Conservation (phyloP, 1,284 basidiomycete species). For the Apiotrichum gracile region DNA sequence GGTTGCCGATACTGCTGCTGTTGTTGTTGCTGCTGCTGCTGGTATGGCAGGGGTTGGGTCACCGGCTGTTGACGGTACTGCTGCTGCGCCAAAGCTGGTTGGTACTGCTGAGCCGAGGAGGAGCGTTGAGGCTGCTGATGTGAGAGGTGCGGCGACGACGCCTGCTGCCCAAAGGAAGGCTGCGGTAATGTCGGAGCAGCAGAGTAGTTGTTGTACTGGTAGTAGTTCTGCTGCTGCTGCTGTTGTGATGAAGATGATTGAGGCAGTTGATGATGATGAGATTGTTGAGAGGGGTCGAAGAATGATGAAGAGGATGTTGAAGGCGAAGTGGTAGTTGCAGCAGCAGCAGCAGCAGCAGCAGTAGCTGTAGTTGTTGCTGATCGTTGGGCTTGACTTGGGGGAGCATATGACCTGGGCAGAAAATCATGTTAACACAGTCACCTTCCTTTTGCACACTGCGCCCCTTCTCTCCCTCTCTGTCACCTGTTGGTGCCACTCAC, state of each 20-base stretch:
- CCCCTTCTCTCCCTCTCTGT: neutral
- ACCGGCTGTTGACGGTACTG: neutral
- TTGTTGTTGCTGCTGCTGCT: neutral
- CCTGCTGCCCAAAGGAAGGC: neutral
- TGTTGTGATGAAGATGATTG: neutral
- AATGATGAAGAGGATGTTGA: neutral
- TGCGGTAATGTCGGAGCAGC: neutral
- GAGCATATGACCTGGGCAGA: neutral
- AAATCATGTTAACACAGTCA: neutral
- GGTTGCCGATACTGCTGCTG: neutral
- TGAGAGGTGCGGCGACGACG: neutral
- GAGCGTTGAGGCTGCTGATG: neutral
- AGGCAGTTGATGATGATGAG: neutral
- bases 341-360: too few species aligned
- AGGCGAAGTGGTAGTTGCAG: neutral
- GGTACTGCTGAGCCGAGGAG: neutral
- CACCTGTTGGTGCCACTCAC: slow-evolving; percentile 1
- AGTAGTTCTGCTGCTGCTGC: slow-evolving; percentile 9
- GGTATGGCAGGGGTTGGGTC: neutral
- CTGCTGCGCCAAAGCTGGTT: neutral
- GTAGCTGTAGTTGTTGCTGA: too few species aligned
- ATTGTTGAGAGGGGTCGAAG: neutral
- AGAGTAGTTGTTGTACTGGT: too few species aligned
- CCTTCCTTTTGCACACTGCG: neutral
- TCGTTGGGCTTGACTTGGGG: neutral